Evolutionary conservation across 805 yeast genomes (phyloP).

Genomic region (Saccharomycopsis sp.): DNA sequence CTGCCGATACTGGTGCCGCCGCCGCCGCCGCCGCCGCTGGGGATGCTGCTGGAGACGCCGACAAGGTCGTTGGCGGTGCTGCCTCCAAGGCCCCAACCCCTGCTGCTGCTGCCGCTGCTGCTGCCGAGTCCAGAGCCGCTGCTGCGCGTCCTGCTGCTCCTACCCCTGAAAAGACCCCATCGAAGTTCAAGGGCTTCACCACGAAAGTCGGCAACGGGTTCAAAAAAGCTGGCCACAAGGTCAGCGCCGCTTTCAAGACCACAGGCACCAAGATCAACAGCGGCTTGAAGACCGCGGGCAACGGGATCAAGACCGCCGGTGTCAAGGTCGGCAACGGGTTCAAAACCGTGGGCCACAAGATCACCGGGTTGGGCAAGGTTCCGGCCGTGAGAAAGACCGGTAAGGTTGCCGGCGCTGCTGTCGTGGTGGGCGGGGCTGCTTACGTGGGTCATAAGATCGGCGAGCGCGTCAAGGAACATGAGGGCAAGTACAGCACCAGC

Average conservation of each 20-base stretch:
- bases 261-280: no score
- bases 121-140: constrained; percentile 1
- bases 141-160: no score
- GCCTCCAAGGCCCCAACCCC: no score
- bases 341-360: constrained; percentile 1
- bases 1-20: constrained; percentile 1
- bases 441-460: neutral
- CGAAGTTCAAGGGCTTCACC: no score
- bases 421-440: neutral
- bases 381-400: neutral
- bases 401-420: neutral
- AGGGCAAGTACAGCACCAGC: no score
- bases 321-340: no score
- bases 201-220: no score
- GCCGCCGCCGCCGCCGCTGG: constrained; percentile 3
- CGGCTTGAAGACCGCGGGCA: no score
- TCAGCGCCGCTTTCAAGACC: no score
- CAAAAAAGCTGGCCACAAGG: no score
- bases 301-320: no score
- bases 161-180: no score
- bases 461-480: neutral
- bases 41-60: neutral
- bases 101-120: neutral
- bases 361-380: neutral
- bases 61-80: neutral